Evolutionary conservation across 805 yeast genomes (phyloP).

Genomic region (Sugiyamaella valdiviana): DNA sequence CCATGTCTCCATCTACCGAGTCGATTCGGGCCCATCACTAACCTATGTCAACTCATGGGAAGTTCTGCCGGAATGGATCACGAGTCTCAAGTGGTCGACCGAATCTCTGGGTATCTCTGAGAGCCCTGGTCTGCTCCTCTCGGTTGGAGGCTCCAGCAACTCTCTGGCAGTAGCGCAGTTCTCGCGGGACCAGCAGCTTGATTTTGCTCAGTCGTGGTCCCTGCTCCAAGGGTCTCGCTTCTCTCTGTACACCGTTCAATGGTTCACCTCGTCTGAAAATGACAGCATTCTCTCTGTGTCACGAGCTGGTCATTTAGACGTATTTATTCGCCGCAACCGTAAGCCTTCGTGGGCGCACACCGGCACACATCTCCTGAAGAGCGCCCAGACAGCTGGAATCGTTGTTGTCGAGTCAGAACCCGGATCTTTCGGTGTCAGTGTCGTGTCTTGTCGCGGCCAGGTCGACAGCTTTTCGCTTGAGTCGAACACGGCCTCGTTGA

Average conservation of each 20-base stretch:
- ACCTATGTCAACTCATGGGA: slow-evolving; percentile 2
- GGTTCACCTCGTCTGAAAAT: background rate
- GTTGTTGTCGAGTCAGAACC: background rate
- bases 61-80: slow-evolving; percentile 11
- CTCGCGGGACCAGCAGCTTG: background rate
- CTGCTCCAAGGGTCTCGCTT: background rate
- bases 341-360: background rate
- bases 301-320: slow-evolving; percentile 5
- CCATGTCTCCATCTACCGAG: slow-evolving; percentile 9
- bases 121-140: too few species aligned
- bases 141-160: background rate
- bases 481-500: background rate
- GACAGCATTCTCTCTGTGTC: slow-evolving; percentile 9
- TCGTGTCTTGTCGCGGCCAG: slow-evolving; percentile 14
- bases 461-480: slow-evolving; percentile 3
- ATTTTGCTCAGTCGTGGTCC: background rate
- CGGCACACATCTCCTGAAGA: background rate
- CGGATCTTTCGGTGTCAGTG: background rate
- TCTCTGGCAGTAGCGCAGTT: background rate
- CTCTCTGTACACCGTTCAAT: background rate
- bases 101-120: too few species aligned
- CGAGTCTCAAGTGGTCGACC: slow-evolving; percentile 14
- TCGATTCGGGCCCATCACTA: background rate
- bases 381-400: background rate
- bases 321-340: slow-evolving; percentile 4